Percentiles rank a stretch among this genome's conserved stretches.
These are phyloP conservation scores for Terfezia claveryi DNA, from an alignment of 495 filamentous ascomycete genomes.

Conservation along the genomic window DNA sequence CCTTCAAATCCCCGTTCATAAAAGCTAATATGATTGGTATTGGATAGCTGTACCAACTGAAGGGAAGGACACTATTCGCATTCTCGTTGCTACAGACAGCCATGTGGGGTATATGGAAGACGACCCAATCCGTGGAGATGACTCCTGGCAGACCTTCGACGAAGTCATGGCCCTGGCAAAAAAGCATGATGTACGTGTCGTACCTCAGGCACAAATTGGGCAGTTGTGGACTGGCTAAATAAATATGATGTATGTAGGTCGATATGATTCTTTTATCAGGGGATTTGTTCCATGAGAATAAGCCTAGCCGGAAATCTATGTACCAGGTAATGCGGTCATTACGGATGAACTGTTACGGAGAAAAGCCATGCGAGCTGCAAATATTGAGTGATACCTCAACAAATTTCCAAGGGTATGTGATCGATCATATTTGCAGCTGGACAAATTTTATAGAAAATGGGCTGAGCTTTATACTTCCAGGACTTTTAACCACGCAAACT, in stretches of 20 bases:
- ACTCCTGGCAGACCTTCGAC: conserved; percentile 92
- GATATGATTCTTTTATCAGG: conserved; percentile 93
- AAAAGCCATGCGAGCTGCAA: conserved; percentile 88
- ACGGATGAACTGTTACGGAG: conserved; percentile 78
- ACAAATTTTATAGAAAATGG: not conserved
- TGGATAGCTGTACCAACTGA: no score
- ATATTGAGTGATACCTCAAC: conserved; percentile 82
- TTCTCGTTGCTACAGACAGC: conserved; percentile 83
- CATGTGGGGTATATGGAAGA: conserved; percentile 86
- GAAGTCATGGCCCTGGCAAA: conserved; percentile 85
- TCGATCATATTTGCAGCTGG: not conserved
- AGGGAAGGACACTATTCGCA: conserved; percentile 59
- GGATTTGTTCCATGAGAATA: conserved; percentile 96
- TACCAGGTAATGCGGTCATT: conserved; percentile 91
- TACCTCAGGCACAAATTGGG: not conserved
- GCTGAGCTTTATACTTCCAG: conserved; percentile 17
- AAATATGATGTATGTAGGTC: conserved; percentile 21
- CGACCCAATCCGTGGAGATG: conserved; percentile 77
- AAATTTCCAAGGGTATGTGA: conserved; percentile 42
- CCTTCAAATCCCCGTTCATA: no score
- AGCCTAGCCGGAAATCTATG: conserved; percentile 87
- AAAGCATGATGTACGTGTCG: conserved; percentile 42
- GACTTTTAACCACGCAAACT: conserved; percentile 82
- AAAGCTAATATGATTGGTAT: no score
- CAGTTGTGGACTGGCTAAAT: not conserved